These are phyloP conservation scores for Lactarius quietus DNA, from an alignment of 768 basidiomycete species.

Conservation along the genomic window DNA sequence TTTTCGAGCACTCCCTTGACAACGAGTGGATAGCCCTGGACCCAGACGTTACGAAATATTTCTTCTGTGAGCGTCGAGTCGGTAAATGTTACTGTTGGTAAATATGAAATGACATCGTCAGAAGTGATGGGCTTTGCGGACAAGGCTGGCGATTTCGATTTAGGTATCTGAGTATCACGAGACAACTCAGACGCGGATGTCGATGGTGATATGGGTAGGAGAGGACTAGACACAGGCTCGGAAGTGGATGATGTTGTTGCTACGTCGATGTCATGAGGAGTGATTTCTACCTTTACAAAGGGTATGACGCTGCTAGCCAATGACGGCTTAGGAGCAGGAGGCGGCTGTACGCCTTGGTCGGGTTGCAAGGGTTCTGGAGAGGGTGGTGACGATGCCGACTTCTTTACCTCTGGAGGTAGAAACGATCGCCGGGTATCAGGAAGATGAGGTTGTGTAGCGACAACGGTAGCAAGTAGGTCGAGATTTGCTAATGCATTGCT, in stretches of 20 bases:
- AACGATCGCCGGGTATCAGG: conserved; percentile 6
- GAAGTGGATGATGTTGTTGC: conserved; percentile 22
- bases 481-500: conserved; percentile 16
- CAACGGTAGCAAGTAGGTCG: conserved; percentile 22
- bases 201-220: conserved; percentile 23
- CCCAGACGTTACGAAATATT: conserved; percentile 69
- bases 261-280: conserved; percentile 17
- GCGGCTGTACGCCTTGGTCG: neutral
- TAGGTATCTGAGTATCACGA: conserved; percentile 7
- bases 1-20: conserved; percentile 64
- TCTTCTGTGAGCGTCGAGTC: conserved; percentile 52
- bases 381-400: neutral
- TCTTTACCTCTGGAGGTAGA: conserved; percentile 7
- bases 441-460: conserved; percentile 20
- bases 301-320: conserved; percentile 1
- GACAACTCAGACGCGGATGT: conserved; percentile 23
- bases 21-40: conserved; percentile 67
- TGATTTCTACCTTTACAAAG: conserved; percentile 9
- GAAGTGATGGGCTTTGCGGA: conserved; percentile 1
- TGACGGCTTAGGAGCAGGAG: neutral
- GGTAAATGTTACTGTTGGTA: conserved; percentile 44
- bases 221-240: conserved; percentile 20
- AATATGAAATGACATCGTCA: conserved; percentile 38
- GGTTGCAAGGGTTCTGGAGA: neutral
- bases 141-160: conserved; percentile 14